Base-by-base conservation (phyloP, 179 eudicot genomes). In the Silene noctiflora region DNA sequence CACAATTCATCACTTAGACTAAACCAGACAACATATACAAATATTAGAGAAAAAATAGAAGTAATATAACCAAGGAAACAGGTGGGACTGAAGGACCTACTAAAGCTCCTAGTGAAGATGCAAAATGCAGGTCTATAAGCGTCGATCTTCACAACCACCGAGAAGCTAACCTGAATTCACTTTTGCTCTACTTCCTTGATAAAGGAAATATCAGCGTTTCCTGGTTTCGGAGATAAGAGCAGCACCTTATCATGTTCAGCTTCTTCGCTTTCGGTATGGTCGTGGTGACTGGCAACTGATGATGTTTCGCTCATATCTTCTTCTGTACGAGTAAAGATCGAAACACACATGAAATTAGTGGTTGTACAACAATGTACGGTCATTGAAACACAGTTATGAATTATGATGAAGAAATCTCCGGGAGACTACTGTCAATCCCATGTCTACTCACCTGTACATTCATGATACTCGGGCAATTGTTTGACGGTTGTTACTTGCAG, bases 401-500 rank as follows among this genome's bases (percentile, higher is more conserved):
- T 48, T 48, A 48, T 1, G 33, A 29, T 29, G 3, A 29, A 29
- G 33, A 3, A 29, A 29, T 29, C 33, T 29, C 27, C 27, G 27
- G 4, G 33, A 29, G 33, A 29, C 27, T 25, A 1, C 27, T 25
- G 27, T 25, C 27, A 25, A 25, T 25, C 27, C 27, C 2, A 25
- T 25, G 33, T 3, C 33, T 67, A 74, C 86, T 67, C 77, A 86
- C 97, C 97, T 78, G 82, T 44, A 77, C 81, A 84, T 72, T 85
- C 86, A 79, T 84, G 85, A 77, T 90, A 91, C 78, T 92, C 97
- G 0, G 97, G 90, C 73, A 85, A 44, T 85, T 94, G 90, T 81
- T 87, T 88, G 19, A 96, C 90, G 6, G 92, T 80, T 73, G 99
- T 89, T 74, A 80, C 90, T 85, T 93, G 99, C 66, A 96, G 91